Evolutionary conservation across 768 basidiomycete species (phyloP), one percentile per base, ranked within the genome.

Genomic region (Tephrocybe rancida): DNA sequence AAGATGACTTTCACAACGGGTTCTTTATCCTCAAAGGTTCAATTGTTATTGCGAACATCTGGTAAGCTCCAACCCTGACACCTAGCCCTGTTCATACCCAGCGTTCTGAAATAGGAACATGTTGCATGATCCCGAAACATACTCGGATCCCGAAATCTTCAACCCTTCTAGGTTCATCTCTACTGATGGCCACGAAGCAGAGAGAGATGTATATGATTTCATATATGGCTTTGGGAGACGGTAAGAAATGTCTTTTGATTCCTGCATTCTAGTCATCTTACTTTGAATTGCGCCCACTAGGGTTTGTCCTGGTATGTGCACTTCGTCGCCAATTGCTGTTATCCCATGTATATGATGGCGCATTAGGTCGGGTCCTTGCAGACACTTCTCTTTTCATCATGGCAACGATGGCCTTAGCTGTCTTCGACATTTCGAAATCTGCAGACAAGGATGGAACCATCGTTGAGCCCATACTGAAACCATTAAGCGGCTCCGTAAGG

Each of bases 171-270:
- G 67, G 8, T 68, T 65, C 25, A 18, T 64, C 2, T 7, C 4
- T 2, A 35, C 30, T 5, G 48, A 55, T 9, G 44, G 42, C 9
- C 39, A 48, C n/a, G 22, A 41, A 13, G 64, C 70, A 2, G 70
- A 41, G 39, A 41, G 18, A 22, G 39, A 41, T 22, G 18, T 41
- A 22, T 65, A 68, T 13, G 63, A 62, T 7, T 64, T 73, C 25
- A 72, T 71, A 42, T 81, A 79, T 49, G 80, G 80, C 3, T 81
- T 75, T 50, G 80, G 80, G 21, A 59, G 80, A 59, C 65, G 79
- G 65, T 64, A 24, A 29, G 44, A 26, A n/a, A n/a, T n/a, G n/a
- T n/a, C 7, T 22, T 6, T 30, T 6, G 29, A 30, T 37, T 16
- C n/a, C n/a, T 9, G 16, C 35, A 7, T 13, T 16, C 4, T 16